Conservation (phyloP, 2,329 filamentous ascomycete genomes). For the Xylariomycetidae sp. region DNA sequence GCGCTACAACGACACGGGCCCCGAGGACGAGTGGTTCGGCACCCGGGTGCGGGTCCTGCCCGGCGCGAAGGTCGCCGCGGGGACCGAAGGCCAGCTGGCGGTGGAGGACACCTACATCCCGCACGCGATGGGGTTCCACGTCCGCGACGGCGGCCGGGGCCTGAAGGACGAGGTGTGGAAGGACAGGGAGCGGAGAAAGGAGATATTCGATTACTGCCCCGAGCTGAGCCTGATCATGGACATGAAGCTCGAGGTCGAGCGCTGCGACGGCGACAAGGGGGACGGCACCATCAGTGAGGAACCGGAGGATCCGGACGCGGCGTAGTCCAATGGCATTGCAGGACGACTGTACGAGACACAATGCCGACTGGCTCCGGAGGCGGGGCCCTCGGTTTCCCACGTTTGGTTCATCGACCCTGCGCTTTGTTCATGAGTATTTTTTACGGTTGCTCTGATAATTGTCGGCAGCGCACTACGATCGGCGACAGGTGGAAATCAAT, state of each 20-base stretch:
- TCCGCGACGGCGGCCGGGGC: slow-evolving; percentile 35
- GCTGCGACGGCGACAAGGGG: background rate
- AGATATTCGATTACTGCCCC: slow-evolving; percentile 50
- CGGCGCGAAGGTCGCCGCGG: slow-evolving; percentile 39
- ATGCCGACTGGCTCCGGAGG: no score
- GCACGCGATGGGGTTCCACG: slow-evolving; percentile 49
- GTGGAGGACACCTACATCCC: slow-evolving; percentile 45
- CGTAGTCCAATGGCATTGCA: no score
- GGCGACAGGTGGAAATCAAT: no score
- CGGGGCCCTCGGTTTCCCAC: no score
- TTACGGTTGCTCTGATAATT: no score
- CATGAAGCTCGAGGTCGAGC: slow-evolving; percentile 35
- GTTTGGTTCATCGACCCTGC: no score
- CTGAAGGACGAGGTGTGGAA: slow-evolving; percentile 42
- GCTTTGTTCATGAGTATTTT: no score
- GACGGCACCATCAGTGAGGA: background rate
- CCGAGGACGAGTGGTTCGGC: slow-evolving; percentile 52
- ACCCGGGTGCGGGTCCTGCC: slow-evolving; percentile 41
- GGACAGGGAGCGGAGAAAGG: slow-evolving; percentile 33
- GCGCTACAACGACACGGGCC: slow-evolving; percentile 42
- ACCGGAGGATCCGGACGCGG: no score
- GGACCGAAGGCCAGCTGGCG: slow-evolving; percentile 35
- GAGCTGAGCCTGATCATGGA: slow-evolving; percentile 49
- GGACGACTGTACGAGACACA: no score
- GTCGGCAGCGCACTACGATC: no score